phyloP scores from a whole-genome alignment of 2,329 filamentous ascomycete species.

The Tolypocladium sp. region DNA sequence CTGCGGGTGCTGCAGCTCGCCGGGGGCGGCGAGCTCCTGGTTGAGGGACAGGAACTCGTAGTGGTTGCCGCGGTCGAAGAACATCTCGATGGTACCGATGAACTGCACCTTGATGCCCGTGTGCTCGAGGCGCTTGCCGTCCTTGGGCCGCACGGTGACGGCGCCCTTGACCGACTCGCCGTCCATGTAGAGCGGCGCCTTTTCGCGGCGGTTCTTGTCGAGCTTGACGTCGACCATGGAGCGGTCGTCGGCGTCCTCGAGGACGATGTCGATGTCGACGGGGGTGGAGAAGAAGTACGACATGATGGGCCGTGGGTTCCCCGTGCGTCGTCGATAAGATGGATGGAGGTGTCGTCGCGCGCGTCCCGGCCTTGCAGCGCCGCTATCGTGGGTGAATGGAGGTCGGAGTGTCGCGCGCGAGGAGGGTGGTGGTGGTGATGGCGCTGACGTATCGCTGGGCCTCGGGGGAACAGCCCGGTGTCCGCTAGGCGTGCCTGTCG shows the following conservation, averaged over 20 bases:
- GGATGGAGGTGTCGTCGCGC: not conserved
- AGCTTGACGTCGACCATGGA: slow-evolving; percentile 96
- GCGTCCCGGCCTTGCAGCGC: not conserved
- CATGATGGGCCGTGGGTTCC: slow-evolving; percentile 44
- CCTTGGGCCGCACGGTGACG: slow-evolving; percentile 91
- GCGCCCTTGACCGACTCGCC: slow-evolving; percentile 96
- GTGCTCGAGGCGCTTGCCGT: slow-evolving; percentile 95
- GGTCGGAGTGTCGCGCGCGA: not conserved
- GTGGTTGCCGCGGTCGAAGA: slow-evolving; percentile 98
- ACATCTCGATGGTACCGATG: slow-evolving; percentile 99
- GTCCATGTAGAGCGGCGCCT: slow-evolving; percentile 94
- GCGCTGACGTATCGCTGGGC: slow-evolving; percentile 23
- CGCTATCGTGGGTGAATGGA: not conserved
- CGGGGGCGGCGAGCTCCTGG: slow-evolving; percentile 91
- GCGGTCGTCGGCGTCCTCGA: slow-evolving; percentile 89
- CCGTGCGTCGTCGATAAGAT: not conserved
- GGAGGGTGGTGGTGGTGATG: slow-evolving; percentile 3
- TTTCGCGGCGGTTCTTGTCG: slow-evolving; percentile 95
- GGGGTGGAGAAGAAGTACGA: slow-evolving; percentile 98
- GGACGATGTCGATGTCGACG: slow-evolving; percentile 96
- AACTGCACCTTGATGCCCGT: slow-evolving; percentile 99
- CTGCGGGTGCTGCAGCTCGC: slow-evolving; percentile 96
- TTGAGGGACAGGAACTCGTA: slow-evolving; percentile 97
- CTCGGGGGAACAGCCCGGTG: not conserved
- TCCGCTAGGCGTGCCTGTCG: not conserved